Evolutionary conservation across 495 filamentous ascomycete genomes (phyloP).

Genomic region (Neurospora tetraspora): DNA sequence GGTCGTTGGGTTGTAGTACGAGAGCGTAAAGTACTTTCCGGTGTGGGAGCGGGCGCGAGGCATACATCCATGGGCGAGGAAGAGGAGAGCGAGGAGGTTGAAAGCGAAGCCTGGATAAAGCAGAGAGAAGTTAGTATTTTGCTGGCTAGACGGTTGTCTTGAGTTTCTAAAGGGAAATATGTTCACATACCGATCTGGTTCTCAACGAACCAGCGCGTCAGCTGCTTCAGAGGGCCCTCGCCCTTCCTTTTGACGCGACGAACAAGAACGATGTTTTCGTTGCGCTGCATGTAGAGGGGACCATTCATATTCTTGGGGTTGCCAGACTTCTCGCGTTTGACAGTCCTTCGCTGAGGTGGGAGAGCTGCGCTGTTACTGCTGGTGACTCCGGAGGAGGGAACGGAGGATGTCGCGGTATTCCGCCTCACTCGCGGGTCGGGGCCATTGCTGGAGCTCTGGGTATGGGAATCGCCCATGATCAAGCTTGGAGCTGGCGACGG

Average conservation of each 20-base stretch:
- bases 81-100: slow-evolving; percentile 58
- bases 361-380: slow-evolving; percentile 4
- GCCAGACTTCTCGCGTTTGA: slow-evolving; percentile 21
- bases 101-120: slow-evolving; percentile 20
- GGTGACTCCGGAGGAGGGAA: neutral
- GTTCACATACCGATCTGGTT: slow-evolving; percentile 42
- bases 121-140: neutral
- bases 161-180: neutral
- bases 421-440: neutral
- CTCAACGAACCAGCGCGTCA: slow-evolving; percentile 40
- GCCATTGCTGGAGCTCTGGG: slow-evolving; percentile 1
- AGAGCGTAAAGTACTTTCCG: slow-evolving; percentile 74
- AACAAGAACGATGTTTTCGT: slow-evolving; percentile 35
- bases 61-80: slow-evolving; percentile 67
- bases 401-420: neutral
- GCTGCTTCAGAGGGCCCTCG: slow-evolving; percentile 30
- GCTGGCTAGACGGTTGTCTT: neutral
- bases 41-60: slow-evolving; percentile 70
- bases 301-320: slow-evolving; percentile 34
- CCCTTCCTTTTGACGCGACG: slow-evolving; percentile 37
- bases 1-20: slow-evolving; percentile 61
- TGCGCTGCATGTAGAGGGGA: slow-evolving; percentile 37
- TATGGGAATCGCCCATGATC: slow-evolving; percentile 5
- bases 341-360: slow-evolving; percentile 7
- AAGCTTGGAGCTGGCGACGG: neutral